Conservation (phyloP, 306 rosid genomes). For the Lathyrus aphaca region DNA sequence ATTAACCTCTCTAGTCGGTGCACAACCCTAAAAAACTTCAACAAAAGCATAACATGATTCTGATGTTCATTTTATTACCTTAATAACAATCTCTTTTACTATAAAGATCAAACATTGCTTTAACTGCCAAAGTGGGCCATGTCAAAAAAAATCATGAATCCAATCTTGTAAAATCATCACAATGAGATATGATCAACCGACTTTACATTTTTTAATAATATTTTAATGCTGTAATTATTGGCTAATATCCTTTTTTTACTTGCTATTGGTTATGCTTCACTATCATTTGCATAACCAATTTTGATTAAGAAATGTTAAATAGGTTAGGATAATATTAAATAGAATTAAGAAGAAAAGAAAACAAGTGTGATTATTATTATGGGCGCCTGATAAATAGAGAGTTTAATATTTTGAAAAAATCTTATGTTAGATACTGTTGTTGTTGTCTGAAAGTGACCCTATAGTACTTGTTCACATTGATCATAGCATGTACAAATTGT, state of each 20-base stretch:
- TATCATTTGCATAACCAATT: slow-evolving; percentile 29
- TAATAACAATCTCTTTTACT: slow-evolving; percentile 15
- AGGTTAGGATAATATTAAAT: slow-evolving; percentile 30
- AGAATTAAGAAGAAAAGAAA: slow-evolving; percentile 33
- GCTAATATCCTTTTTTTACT: slow-evolving; percentile 38
- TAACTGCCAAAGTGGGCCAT: slow-evolving; percentile 46
- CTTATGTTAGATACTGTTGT: slow-evolving; percentile 54
- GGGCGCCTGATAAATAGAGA: slow-evolving; percentile 61
- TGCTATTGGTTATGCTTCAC: slow-evolving; percentile 46
- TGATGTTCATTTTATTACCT: slow-evolving; percentile 23
- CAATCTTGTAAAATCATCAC: slow-evolving; percentile 72
- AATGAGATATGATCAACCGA: slow-evolving; percentile 80
- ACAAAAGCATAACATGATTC: slow-evolving; percentile 27
- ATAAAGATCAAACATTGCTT: slow-evolving; percentile 15
- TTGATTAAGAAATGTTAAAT: slow-evolving; percentile 35
- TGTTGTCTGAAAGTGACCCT: slow-evolving; percentile 47
- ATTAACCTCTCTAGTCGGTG: slow-evolving; percentile 57
- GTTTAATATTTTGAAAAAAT: slow-evolving; percentile 41
- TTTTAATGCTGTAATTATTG: slow-evolving; percentile 47
- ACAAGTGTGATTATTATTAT: slow-evolving; percentile 47
- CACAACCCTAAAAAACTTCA: slow-evolving; percentile 38
- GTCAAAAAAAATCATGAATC: slow-evolving; percentile 49
- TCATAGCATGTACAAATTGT: slow-evolving; percentile 29
- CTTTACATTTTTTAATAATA: slow-evolving; percentile 58
- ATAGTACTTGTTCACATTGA: slow-evolving; percentile 7